phyloP scores from a whole-genome alignment of 495 filamentous ascomycete species.

The Talaromyces ruber region DNA sequence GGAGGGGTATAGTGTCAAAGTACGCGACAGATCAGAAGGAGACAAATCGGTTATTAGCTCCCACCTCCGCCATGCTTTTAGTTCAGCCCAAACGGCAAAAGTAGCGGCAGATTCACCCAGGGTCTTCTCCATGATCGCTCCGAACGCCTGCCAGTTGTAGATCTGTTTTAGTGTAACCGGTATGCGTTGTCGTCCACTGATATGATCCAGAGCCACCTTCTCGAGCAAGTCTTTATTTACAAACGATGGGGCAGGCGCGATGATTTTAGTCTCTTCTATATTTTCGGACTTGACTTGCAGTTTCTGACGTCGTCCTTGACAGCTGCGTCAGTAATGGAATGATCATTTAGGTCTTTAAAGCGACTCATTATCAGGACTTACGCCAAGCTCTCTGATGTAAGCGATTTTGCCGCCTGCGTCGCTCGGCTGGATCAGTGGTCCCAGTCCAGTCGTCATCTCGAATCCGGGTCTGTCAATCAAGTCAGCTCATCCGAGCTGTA shows the following conservation, averaged over 20 bases:
- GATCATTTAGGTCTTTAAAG: neutral
- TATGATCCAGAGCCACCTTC: neutral
- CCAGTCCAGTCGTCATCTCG: constrained; percentile 30
- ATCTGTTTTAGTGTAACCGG: neutral
- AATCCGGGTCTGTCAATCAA: neutral
- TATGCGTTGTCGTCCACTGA: constrained; percentile 1
- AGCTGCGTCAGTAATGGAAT: neutral
- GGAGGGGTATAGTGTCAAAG: neutral
- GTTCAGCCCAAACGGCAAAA: constrained; percentile 1
- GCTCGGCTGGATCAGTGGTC: constrained; percentile 26
- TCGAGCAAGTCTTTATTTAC: neutral
- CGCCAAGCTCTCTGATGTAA: constrained; percentile 35
- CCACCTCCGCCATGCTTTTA: constrained; percentile 1
- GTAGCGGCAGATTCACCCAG: neutral
- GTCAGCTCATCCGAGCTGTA: neutral
- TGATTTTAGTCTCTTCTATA: neutral
- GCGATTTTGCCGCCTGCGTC: constrained; percentile 33
- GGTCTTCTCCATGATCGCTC: neutral
- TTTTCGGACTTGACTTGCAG: neutral
- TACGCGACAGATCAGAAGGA: neutral
- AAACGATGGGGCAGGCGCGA: neutral
- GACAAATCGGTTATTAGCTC: neutral
- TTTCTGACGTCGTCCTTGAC: neutral
- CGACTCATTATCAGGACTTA: constrained; percentile 9
- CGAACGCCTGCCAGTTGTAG: neutral